Evolutionary conservation across 805 yeast genomes (phyloP), one percentile per base, ranked within the genome.

Genomic region (Ogataea dorogensis): DNA sequence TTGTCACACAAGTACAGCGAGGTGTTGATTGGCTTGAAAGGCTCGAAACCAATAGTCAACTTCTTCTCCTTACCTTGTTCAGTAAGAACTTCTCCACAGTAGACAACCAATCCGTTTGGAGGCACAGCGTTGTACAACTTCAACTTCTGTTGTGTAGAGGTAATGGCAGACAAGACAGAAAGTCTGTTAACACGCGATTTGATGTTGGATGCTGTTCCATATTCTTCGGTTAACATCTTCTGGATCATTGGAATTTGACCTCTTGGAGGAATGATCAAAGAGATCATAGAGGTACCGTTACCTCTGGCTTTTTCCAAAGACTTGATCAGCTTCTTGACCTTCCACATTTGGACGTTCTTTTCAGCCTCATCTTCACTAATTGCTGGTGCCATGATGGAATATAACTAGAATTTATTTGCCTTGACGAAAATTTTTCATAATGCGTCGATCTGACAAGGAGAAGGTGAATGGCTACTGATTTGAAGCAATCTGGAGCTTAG

Each of bases 11-110:
- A 65, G 61, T 93, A 93, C 49, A 85, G 65, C 13, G 97, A 85
- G n/a, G 98, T 93, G 71, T 93, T 93, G 67, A 93, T 93, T 42
- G 99, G 97, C 69, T 93, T 93, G 75, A 93, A 93, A 19, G 99
- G 99, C 69, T 93, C 98, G 54, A 93, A 93, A 61, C 93, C 98
- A 54, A 93, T 88, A 53, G 91, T 91, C 57, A 93, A 81, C 67
- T 89, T 93, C 71, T 93, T 87, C 69, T 88, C 96, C 63, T 93
- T 93, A 56, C 98, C 98, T 64, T 93, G 98, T 43, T 83, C 95
- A 25, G 96, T 93, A 51, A 89, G 68, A 41, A 94, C 94, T 68
- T 93, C 99, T 74, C 99, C 99, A 78, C 98, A 93, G 72, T 89
- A 93, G 38, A 93, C 68, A 36, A 93, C 97, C 60, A 93, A 75